Percentiles rank a stretch among this genome's conserved stretches.
These are phyloP conservation scores for Rhodotorula sp. DNA, from an alignment of 1,284 basidiomycete species.

Conservation along the genomic window DNA sequence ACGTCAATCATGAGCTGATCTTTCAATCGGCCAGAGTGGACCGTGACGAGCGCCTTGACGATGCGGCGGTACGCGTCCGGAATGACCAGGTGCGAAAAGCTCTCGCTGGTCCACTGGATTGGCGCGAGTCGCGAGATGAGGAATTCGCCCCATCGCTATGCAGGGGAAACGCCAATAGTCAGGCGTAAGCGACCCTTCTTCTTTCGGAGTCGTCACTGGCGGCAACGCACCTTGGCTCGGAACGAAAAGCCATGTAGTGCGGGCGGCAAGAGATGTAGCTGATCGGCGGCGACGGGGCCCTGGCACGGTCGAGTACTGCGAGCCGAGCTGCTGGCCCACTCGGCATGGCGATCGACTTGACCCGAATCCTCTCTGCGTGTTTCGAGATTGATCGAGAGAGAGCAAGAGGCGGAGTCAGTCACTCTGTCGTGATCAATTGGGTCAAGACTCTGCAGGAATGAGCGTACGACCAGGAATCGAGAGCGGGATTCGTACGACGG, in stretches of 20 bases:
- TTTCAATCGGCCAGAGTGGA: constrained; percentile 32
- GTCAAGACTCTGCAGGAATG: no score
- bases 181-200: no score
- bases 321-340: neutral
- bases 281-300: neutral
- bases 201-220: no score
- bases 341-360: neutral
- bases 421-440: neutral
- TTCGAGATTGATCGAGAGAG: no score
- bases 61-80: constrained; percentile 32
- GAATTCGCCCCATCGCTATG: constrained; percentile 34
- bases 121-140: constrained; percentile 24
- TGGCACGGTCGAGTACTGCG: neutral
- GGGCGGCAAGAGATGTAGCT: constrained; percentile 12
- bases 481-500: constrained; percentile 24
- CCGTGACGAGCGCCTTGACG: constrained; percentile 33
- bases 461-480: constrained; percentile 31
- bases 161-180: neutral
- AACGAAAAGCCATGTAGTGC: constrained; percentile 18
- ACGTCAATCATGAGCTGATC: constrained; percentile 30
- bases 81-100: constrained; percentile 35
- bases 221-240: constrained; percentile 3
- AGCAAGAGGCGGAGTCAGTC: neutral
- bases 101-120: constrained; percentile 17
- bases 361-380: constrained; percentile 16